Conservation (phyloP, 2,329 filamentous ascomycete genomes). For the Dothidotthia symphoricarpi region DNA sequence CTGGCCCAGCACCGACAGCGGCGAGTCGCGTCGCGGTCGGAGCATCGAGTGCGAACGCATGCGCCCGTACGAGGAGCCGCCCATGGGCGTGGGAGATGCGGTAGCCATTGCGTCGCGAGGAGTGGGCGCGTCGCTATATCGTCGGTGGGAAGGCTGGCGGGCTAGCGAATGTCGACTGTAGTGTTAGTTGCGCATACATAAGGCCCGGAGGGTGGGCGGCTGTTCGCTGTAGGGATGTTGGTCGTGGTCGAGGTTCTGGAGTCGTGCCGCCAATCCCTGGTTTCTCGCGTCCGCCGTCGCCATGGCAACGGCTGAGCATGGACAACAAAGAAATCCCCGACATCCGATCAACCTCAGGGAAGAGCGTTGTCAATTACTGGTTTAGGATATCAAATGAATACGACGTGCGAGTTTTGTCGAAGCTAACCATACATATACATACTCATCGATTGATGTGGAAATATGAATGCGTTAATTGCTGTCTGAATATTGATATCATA, state of each 20-base stretch:
- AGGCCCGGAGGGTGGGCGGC: constrained; percentile 31
- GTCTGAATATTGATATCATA: too few relatives aligned
- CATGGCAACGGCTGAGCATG: constrained; percentile 15
- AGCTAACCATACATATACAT: too few relatives aligned
- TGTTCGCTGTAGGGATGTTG: constrained; percentile 39
- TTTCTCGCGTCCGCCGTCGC: constrained; percentile 29
- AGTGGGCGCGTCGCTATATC: constrained; percentile 21
- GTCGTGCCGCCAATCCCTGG: constrained; percentile 21
- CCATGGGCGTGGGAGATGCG: constrained; percentile 43
- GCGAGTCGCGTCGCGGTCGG: constrained; percentile 47
- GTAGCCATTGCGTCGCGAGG: constrained; percentile 36
- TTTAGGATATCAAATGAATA: too few relatives aligned
- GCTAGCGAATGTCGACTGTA: constrained; percentile 42
- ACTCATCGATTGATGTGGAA: too few relatives aligned
- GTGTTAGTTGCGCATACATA: constrained; percentile 43
- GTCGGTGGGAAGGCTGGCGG: constrained; percentile 19
- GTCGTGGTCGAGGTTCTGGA: constrained; percentile 19
- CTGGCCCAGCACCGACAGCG: constrained; percentile 46
- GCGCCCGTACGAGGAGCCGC: constrained; percentile 38
- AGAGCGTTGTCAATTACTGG: too few relatives aligned
- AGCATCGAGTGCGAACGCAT: constrained; percentile 38
- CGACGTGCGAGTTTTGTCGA: too few relatives aligned
- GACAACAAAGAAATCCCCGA: too few relatives aligned
- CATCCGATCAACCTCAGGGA: too few relatives aligned
- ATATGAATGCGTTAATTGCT: too few relatives aligned